Evolutionary conservation across 1,139 yeast species (phyloP).

Genomic region (Hemisphaericaspora subhashii): DNA sequence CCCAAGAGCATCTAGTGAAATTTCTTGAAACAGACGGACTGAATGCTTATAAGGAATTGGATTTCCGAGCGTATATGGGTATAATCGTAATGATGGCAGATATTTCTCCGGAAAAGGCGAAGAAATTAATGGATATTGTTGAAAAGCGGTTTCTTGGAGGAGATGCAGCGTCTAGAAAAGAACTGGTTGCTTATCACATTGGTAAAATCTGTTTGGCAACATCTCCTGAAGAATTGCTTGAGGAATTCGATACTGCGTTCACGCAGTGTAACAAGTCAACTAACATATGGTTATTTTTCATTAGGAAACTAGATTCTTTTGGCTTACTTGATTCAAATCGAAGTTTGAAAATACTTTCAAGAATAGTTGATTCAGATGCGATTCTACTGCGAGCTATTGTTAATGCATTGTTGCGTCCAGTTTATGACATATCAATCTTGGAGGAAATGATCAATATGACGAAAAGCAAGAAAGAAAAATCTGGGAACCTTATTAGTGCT

Average conservation of each 20-base stretch:
- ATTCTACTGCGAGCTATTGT: slow-evolving; percentile 34
- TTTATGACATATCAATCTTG: slow-evolving; percentile 15
- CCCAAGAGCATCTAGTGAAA: slow-evolving; percentile 34
- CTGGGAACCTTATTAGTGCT: neutral
- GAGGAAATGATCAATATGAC: slow-evolving; percentile 9
- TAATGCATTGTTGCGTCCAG: slow-evolving; percentile 27
- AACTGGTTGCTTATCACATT: slow-evolving; percentile 24
- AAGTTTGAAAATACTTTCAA: slow-evolving; percentile 26
- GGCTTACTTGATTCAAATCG: slow-evolving; percentile 34
- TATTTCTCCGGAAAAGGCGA: slow-evolving; percentile 27
- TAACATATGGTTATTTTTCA: slow-evolving; percentile 37
- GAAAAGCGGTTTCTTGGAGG: slow-evolving; percentile 21
- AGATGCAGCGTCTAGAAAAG: slow-evolving; percentile 13
- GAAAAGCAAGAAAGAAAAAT: neutral
- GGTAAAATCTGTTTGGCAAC: slow-evolving; percentile 27
- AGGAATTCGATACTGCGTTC: slow-evolving; percentile 31
- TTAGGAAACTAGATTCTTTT: slow-evolving; percentile 33
- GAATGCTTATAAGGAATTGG: slow-evolving; percentile 19
- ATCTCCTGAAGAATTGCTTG: slow-evolving; percentile 35
- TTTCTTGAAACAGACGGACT: slow-evolving; percentile 15
- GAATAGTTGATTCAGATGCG: slow-evolving; percentile 25
- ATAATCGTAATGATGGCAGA: slow-evolving; percentile 32
- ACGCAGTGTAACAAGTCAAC: slow-evolving; percentile 25
- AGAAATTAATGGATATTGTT: slow-evolving; percentile 28
- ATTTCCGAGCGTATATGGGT: slow-evolving; percentile 40